Conservation (phyloP, 495 filamentous ascomycete genomes). For the Daldinia decipiens region DNA sequence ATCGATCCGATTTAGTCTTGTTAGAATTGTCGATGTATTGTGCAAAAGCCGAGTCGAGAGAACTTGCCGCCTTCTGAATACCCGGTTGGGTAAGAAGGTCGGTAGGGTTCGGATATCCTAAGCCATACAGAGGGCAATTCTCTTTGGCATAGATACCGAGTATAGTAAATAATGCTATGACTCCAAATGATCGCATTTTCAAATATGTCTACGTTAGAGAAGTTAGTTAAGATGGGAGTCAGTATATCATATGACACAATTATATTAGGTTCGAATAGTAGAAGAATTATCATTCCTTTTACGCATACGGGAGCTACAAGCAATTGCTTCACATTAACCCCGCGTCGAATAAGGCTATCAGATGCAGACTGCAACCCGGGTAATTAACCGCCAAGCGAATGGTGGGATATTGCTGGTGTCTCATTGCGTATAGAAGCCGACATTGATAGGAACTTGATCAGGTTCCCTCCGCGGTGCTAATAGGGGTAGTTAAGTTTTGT, state of each 20-base stretch:
- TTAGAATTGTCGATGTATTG: constrained; percentile 52
- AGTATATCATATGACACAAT: background rate
- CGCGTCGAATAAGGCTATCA: background rate
- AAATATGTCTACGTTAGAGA: background rate
- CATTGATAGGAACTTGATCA: background rate
- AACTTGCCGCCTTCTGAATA: constrained; percentile 40
- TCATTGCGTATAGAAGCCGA: background rate
- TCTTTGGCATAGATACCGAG: constrained; percentile 41
- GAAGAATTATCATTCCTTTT: background rate
- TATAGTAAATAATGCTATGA: constrained; percentile 18
- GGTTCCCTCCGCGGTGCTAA: background rate
- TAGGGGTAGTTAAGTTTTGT: background rate
- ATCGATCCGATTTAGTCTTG: constrained; percentile 48
- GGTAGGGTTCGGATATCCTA: constrained; percentile 55
- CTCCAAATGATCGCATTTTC: constrained; percentile 22
- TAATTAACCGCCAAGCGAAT: constrained; percentile 33
- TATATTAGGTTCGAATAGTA: background rate
- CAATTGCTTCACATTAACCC: background rate
- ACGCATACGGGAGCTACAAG: background rate
- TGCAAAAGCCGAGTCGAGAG: constrained; percentile 47
- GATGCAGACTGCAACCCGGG: background rate
- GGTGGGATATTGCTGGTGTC: background rate
- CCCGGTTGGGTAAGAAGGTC: constrained; percentile 45
- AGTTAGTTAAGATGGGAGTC: background rate
- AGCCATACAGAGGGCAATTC: constrained; percentile 61